Evolutionary conservation across 345 rosid genomes (phyloP).

Genomic region (Populus pruinosa): DNA sequence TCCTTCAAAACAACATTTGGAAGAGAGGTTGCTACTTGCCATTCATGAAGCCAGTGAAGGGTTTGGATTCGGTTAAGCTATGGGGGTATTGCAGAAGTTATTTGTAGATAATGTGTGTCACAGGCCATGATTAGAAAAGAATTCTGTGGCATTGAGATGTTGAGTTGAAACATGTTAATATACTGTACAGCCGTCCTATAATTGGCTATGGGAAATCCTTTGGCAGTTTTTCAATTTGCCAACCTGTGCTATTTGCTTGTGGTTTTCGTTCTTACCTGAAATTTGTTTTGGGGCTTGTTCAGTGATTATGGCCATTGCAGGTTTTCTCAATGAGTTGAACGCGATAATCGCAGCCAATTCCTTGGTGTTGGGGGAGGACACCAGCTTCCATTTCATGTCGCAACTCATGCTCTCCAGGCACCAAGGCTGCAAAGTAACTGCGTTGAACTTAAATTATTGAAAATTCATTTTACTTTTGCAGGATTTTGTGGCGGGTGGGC

Average conservation of each 20-base stretch:
- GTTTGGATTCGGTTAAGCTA: conserved; percentile 74
- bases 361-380: too few relatives aligned
- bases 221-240: conserved; percentile 51
- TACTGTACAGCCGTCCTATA: conserved; percentile 55
- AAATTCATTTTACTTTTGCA: too few relatives aligned
- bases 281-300: too few relatives aligned
- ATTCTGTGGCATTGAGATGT: conserved; percentile 20
- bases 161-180: conserved; percentile 35
- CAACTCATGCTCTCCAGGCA: too few relatives aligned
- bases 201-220: conserved; percentile 39
- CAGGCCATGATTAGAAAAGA: conserved; percentile 11
- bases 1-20: conserved; percentile 83
- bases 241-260: background rate
- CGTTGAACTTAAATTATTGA: too few relatives aligned
- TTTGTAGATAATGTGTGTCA: conserved; percentile 12
- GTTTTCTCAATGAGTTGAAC: too few relatives aligned
- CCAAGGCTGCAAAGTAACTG: too few relatives aligned
- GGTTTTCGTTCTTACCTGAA: too few relatives aligned
- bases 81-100: conserved; percentile 31
- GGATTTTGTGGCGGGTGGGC: too few relatives aligned
- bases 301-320: too few relatives aligned
- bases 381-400: too few relatives aligned
- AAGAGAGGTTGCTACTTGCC: conserved; percentile 86
- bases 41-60: conserved; percentile 97
- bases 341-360: too few relatives aligned